A percentile compares a stretch with the other conserved stretches of the same genome.
Conservation (phyloP, 108 stramenopile genomes). For the Skeletonema menzelii region DNA sequence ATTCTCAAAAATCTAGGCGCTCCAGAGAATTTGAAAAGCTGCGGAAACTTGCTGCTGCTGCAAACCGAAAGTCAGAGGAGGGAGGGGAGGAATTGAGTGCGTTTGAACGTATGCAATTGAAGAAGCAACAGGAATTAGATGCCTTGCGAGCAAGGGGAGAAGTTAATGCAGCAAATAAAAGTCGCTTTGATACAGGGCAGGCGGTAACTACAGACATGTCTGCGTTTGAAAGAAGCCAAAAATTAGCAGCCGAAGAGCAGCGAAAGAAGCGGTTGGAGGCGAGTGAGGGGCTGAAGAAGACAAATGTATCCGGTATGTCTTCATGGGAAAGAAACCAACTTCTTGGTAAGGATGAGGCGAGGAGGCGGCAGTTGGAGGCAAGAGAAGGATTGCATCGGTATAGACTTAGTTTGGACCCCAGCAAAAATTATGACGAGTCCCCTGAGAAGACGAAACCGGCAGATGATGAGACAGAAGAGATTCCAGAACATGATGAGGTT, state of each 20-base stretch:
- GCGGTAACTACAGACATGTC: constrained; percentile 31
- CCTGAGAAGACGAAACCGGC: no score
- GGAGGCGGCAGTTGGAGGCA: background rate
- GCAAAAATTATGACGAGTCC: constrained; percentile 6
- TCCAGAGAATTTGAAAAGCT: constrained; percentile 36
- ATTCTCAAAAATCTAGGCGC: background rate
- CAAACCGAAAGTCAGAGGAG: background rate
- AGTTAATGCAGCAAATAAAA: constrained; percentile 1
- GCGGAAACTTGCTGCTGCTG: constrained; percentile 20
- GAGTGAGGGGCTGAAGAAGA: constrained; percentile 4
- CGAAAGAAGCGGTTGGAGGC: constrained; percentile 38
- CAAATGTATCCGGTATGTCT: background rate
- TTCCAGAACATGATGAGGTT: no score
- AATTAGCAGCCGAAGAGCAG: constrained; percentile 18
- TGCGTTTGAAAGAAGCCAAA: constrained; percentile 8
- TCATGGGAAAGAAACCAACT: background rate
- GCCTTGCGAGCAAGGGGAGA: background rate
- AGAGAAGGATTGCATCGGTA: constrained; percentile 26
- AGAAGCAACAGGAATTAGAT: background rate
- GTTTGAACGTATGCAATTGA: background rate
- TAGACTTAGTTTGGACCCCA: constrained; percentile 1
- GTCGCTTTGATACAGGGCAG: constrained; percentile 17
- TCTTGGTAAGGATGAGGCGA: background rate
- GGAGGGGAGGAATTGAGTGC: background rate
- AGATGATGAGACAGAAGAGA: no score